Evolutionary conservation across 106 monocot species (phyloP).

Genomic region (Apostasia ramifera): DNA sequence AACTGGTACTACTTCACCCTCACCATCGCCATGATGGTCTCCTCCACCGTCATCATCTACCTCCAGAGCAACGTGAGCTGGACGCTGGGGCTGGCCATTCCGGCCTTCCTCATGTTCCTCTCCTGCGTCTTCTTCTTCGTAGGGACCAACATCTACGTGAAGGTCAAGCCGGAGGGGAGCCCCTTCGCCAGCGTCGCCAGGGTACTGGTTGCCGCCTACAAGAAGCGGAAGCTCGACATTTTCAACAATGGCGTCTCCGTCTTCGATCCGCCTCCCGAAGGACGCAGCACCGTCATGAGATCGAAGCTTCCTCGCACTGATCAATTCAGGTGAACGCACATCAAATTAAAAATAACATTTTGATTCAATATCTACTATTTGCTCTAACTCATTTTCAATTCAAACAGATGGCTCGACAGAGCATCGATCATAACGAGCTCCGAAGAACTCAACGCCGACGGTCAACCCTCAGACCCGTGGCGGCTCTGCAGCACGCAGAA

Average conservation of each 20-base stretch:
- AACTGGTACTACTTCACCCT: slow-evolving; percentile 92
- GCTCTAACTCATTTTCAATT: neutral
- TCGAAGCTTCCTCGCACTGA: slow-evolving; percentile 56
- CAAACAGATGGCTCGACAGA: slow-evolving; percentile 40
- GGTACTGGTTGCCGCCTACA: slow-evolving; percentile 26
- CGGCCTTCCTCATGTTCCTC: slow-evolving; percentile 54
- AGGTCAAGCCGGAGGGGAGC: slow-evolving; percentile 62
- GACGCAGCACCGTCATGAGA: slow-evolving; percentile 8
- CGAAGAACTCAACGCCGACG: slow-evolving; percentile 18
- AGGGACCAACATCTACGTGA: slow-evolving; percentile 52
- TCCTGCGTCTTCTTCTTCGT: slow-evolving; percentile 58
- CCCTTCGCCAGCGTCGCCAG: slow-evolving; percentile 48
- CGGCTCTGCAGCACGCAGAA: slow-evolving; percentile 37
- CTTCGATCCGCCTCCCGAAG: slow-evolving; percentile 21
- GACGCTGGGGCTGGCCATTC: slow-evolving; percentile 62
- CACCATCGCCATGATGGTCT: slow-evolving; percentile 64
- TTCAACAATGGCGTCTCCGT: slow-evolving; percentile 1
- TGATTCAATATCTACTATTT: neutral
- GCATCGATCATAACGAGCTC: slow-evolving; percentile 19
- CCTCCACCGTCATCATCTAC: slow-evolving; percentile 76
- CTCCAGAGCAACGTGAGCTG: slow-evolving; percentile 73
- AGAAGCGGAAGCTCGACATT: slow-evolving; percentile 7
- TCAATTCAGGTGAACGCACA: slow-evolving; percentile 42
- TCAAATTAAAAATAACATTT: neutral
- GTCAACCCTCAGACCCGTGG: slow-evolving; percentile 22